Evolutionary conservation across 495 filamentous ascomycete genomes (phyloP).

Genomic region (Echria macrotheca): DNA sequence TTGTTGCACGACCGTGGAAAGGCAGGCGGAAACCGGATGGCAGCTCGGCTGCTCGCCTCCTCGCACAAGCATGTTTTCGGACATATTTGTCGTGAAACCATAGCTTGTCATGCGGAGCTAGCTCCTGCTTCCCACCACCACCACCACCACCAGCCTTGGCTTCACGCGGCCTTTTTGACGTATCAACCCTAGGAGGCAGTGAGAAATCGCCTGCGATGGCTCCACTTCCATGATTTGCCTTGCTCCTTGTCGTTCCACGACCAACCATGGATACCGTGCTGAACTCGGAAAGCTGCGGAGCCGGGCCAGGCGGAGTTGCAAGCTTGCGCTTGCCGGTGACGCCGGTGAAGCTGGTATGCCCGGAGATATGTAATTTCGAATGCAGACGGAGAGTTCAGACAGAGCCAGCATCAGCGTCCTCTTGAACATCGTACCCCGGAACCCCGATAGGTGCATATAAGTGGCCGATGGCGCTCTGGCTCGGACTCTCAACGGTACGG

Average conservation of each 20-base stretch:
- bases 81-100: conserved; percentile 5
- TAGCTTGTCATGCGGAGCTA: neutral
- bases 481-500: no score
- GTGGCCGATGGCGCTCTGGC: no score
- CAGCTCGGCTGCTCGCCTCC: neutral
- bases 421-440: no score
- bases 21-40: neutral
- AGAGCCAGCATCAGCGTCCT: no score
- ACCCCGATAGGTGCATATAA: neutral
- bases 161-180: neutral
- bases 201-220: neutral
- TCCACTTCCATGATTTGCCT: no score
- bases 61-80: conserved; percentile 11
- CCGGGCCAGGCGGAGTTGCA: neutral
- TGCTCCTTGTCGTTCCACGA: neutral
- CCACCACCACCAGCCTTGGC: neutral
- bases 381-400: no score
- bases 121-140: neutral
- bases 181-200: neutral
- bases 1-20: neutral
- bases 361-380: neutral
- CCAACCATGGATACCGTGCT: neutral
- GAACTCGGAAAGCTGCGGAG: neutral
- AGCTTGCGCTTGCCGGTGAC: neutral
- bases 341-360: neutral